phyloP scores from a whole-genome alignment of 2,329 filamentous ascomycete genomes.

The Clathrospora elynae region DNA sequence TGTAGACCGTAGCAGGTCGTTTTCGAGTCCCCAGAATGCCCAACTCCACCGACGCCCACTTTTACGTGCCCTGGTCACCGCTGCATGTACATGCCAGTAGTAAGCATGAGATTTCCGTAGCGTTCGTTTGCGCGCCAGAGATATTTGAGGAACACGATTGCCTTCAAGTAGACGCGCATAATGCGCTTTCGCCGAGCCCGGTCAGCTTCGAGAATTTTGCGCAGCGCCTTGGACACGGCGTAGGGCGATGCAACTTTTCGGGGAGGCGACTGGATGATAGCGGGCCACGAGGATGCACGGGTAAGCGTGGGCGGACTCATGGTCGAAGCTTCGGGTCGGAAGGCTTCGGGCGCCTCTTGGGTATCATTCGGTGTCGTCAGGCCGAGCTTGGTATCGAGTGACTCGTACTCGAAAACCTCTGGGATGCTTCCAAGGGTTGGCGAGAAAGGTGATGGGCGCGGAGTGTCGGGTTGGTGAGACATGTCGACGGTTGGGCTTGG shows the following conservation, averaged over 20 bases:
- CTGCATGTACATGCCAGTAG: conserved; percentile 35
- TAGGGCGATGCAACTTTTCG: conserved; percentile 23
- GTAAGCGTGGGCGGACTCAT: conserved; percentile 26
- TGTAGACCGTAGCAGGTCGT: too few relatives aligned
- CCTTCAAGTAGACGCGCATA: conserved; percentile 31
- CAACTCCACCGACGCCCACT: background rate
- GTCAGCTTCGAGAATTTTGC: conserved; percentile 31
- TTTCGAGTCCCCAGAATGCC: background rate
- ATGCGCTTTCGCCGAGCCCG: conserved; percentile 25
- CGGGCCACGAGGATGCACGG: conserved; percentile 22
- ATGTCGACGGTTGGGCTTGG: conserved; percentile 16
- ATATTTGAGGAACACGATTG: conserved; percentile 31
- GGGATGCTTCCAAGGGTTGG: conserved; percentile 34
- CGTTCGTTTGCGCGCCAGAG: conserved; percentile 32
- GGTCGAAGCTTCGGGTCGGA: conserved; percentile 27
- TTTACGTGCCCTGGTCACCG: conserved; percentile 15
- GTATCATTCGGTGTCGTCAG: conserved; percentile 23
- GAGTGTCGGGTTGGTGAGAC: conserved; percentile 21
- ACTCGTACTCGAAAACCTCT: conserved; percentile 33
- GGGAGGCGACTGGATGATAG: conserved; percentile 28
- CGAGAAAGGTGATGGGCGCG: conserved; percentile 27
- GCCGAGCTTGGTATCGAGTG: conserved; percentile 14
- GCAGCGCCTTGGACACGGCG: conserved; percentile 27
- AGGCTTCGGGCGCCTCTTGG: conserved; percentile 21
- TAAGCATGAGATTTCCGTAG: conserved; percentile 33